Base-by-base conservation (phyloP, 208 protist species). In the Vickermania ingenoplastis region DNA sequence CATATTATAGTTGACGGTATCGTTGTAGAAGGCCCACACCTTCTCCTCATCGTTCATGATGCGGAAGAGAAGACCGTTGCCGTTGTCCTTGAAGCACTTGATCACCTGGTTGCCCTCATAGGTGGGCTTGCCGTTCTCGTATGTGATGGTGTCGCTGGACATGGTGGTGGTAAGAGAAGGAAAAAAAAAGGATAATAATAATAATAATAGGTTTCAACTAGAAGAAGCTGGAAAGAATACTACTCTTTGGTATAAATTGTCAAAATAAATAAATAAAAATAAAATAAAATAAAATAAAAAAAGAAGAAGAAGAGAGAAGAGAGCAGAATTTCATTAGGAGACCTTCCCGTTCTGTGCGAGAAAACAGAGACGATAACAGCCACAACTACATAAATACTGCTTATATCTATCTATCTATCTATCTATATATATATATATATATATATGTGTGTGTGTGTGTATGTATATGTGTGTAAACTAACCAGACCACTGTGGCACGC, bases 11-110 rank as follows among this genome's bases (percentile, higher is more conserved):
- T 73, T 73, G 22, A 63, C 82, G 31, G 84, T 88, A 63, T 91
- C 84, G 65, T 91, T 91, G 71, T 91, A 91, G 62, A 88, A 91
- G 57, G 75, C 77, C 83, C 83, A 91, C 67, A 81, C 71, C 69
- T 81, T 80, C 64, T 86, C 77, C 51, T 83, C 71, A 24, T 77
- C 63, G 71, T 91, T 83, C 25, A 91, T 71, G 56, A 91, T 81
- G 49, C 83, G 83, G 73, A 91, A 91, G 48, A 91, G 69, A 29
- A 91, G 73, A 28, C 83, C 83, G 71, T 91, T 91, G 64, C 83
- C 83, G 59, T 88, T 81, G 57, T 91, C 75, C 61, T 73, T 75
- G 67, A 91, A 91, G 72, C 81, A 88, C 68, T 88, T 88, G 26
- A 82, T 53, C 7, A 87, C 66, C 22, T 59, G 73, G 61, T 79